Conservation (phyloP, 257 asterid genomes). For the Cordia subcordata region DNA sequence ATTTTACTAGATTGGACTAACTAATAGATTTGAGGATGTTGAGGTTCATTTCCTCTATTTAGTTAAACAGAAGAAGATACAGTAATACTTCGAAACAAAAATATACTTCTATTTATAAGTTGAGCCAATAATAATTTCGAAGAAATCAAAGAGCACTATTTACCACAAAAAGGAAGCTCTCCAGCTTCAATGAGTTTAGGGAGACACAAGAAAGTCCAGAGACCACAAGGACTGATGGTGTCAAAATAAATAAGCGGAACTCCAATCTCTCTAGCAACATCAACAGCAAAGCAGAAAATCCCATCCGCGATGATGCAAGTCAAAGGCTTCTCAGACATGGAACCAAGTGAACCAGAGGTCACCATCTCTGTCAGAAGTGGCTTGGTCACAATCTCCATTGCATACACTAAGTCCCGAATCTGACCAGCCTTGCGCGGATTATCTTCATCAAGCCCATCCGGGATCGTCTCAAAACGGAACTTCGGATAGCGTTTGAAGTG, state of each 20-base stretch:
- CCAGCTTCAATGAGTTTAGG: conserved; percentile 56
- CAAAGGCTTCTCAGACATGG: conserved; percentile 20
- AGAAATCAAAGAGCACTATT: not conserved
- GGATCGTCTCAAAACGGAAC: conserved; percentile 31
- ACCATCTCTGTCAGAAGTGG: conserved; percentile 38
- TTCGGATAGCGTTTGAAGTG: conserved; percentile 27
- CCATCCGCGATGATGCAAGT: conserved; percentile 57
- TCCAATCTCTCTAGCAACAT: conserved; percentile 24
- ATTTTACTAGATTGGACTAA: too few species aligned
- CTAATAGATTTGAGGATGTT: too few species aligned
- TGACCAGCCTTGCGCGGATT: conserved; percentile 34
- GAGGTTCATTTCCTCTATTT: too few species aligned
- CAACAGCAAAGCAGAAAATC: conserved; percentile 37
- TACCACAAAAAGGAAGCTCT: conserved; percentile 57
- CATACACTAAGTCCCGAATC: conserved; percentile 18
- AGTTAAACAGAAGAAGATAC: too few species aligned
- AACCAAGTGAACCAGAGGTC: conserved; percentile 10
- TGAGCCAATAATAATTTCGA: not conserved
- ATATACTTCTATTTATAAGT: not conserved
- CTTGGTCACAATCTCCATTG: conserved; percentile 28
- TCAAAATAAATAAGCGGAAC: conserved; percentile 46
- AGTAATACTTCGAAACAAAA: too few species aligned
- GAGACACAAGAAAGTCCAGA: conserved; percentile 51
- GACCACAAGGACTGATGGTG: conserved; percentile 51
- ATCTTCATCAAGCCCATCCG: conserved; percentile 54